A percentile compares a stretch with the other conserved stretches of the same genome.
Conservation (phyloP, 495 filamentous ascomycete species). For the Daldinia childiae region DNA sequence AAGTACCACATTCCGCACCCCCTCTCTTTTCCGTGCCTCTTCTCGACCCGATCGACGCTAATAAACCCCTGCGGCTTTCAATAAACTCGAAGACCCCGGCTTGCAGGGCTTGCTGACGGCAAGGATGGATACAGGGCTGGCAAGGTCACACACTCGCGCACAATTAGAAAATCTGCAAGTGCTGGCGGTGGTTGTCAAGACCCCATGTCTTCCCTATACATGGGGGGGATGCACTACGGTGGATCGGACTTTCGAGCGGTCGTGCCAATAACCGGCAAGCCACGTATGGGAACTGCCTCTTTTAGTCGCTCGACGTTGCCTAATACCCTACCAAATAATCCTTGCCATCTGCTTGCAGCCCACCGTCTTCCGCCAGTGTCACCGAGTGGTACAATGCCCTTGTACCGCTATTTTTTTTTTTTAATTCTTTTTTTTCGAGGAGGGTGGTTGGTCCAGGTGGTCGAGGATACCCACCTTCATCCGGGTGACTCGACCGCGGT, state of each 20-base stretch:
- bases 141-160: slow-evolving; percentile 36
- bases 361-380: slow-evolving; percentile 46
- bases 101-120: slow-evolving; percentile 39
- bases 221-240: slow-evolving; percentile 35
- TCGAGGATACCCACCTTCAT: slow-evolving; percentile 44
- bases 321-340: slow-evolving; percentile 40
- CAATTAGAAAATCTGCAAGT: slow-evolving; percentile 44
- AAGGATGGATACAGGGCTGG: slow-evolving; percentile 46
- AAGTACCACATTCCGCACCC: slow-evolving; percentile 33
- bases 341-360: slow-evolving; percentile 46
- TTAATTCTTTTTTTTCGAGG: too few species aligned
- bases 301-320: slow-evolving; percentile 43
- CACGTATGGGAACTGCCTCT: slow-evolving; percentile 45
- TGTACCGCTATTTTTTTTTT: slow-evolving; percentile 26
- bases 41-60: slow-evolving; percentile 39
- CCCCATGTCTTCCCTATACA: slow-evolving; percentile 25
- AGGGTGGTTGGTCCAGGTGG: slow-evolving; percentile 50
- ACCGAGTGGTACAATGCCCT: slow-evolving; percentile 49
- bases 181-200: slow-evolving; percentile 38
- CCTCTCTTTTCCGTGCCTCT: slow-evolving; percentile 19
- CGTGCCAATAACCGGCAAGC: slow-evolving; percentile 33
- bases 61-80: slow-evolving; percentile 45
- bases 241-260: slow-evolving; percentile 39
- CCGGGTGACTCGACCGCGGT: slow-evolving; percentile 42
- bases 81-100: slow-evolving; percentile 38